A percentile compares a stretch with the other conserved stretches of the same genome.
Evolutionary conservation across 371 early-diverging fungal species (phyloP).

Genomic region (Dichotomocladium elegans): DNA sequence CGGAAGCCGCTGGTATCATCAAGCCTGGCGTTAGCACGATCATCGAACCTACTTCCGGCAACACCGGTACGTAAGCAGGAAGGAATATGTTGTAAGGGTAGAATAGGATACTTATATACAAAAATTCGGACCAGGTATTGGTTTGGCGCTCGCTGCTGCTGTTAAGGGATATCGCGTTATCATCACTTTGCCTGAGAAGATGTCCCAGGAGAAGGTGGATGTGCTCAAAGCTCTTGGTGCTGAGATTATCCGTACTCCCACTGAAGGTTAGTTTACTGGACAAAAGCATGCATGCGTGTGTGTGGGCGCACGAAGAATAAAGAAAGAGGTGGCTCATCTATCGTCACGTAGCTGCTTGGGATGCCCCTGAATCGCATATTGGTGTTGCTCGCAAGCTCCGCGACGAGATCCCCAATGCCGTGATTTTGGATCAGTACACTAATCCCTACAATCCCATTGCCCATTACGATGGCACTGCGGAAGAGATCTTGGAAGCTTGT

Average conservation of each 20-base stretch:
- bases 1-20: conserved; percentile 85
- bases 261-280: conserved; percentile 54
- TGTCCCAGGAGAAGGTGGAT: conserved; percentile 97
- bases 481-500: conserved; percentile 82
- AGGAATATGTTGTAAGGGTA: no score
- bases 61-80: conserved; percentile 82
- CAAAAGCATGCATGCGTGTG: not conserved
- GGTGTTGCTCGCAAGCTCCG: conserved; percentile 91
- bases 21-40: conserved; percentile 86
- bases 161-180: conserved; percentile 96
- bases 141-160: conserved; percentile 89
- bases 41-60: conserved; percentile 96
- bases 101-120: no score
- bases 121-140: conserved; percentile 59
- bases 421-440: conserved; percentile 93
- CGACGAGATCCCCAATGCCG: conserved; percentile 89
- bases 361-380: conserved; percentile 96
- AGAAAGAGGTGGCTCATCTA: not conserved
- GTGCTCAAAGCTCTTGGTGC: conserved; percentile 96
- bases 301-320: not conserved
- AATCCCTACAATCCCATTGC: conserved; percentile 96
- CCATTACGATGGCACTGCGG: conserved; percentile 92
- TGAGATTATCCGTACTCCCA: conserved; percentile 96
- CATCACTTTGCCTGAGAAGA: conserved; percentile 97
- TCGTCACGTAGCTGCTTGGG: conserved; percentile 77